Conservation (phyloP, 352 stramenopile species). For the Hyaloperonospora arabidopsidis region DNA sequence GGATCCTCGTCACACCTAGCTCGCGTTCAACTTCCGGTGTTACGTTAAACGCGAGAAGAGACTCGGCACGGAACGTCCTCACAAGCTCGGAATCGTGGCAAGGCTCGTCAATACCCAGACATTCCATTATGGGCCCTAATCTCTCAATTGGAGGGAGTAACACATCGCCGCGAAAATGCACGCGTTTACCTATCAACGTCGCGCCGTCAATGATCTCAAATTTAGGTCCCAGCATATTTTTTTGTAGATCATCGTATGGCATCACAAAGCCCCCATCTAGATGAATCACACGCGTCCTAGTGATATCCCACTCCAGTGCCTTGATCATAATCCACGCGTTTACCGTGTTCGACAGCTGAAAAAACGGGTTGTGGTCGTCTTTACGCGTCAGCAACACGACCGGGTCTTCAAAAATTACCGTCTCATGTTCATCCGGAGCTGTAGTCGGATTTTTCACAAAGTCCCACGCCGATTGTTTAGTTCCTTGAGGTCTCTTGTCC, state of each 20-base stretch:
- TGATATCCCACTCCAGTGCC: constrained; percentile 25
- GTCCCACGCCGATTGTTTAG: constrained; percentile 19
- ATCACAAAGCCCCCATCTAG: constrained; percentile 40
- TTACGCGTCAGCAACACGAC: constrained; percentile 34
- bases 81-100: constrained; percentile 48
- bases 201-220: constrained; percentile 24
- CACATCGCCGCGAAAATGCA: constrained; percentile 41
- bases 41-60: constrained; percentile 21
- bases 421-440: constrained; percentile 17
- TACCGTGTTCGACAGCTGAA: constrained; percentile 37
- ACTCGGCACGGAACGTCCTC: constrained; percentile 36
- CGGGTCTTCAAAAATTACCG: constrained; percentile 22
- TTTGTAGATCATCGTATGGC: constrained; percentile 35
- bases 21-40: constrained; percentile 25
- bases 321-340: constrained; percentile 40
- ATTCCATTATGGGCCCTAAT: constrained; percentile 57
- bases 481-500: background rate
- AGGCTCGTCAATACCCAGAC: constrained; percentile 53
- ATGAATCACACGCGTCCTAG: constrained; percentile 33
- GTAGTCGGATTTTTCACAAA: constrained; percentile 26
- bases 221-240: constrained; percentile 29
- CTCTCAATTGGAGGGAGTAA: constrained; percentile 45
- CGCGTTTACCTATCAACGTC: constrained; percentile 21
- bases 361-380: constrained; percentile 54
- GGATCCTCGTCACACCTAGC: constrained; percentile 10